phyloP scores from a whole-genome alignment of 768 basidiomycete genomes.

The Boletales sp. region DNA sequence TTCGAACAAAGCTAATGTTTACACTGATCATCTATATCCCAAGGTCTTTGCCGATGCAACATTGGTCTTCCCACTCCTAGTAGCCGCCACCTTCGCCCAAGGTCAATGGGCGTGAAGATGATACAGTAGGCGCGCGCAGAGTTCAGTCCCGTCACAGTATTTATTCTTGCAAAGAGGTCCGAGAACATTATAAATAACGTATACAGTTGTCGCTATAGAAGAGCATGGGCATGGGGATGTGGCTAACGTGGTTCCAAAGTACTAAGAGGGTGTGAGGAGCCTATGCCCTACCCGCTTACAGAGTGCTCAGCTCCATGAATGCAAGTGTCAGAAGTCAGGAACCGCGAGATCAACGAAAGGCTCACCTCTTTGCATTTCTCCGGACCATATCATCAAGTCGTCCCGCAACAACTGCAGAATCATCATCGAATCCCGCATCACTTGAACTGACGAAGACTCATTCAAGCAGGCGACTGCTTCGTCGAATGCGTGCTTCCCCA shows the following conservation, averaged over 20 bases:
- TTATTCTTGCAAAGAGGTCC: not conserved
- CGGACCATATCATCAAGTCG: conserved; percentile 83
- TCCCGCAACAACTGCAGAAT: conserved; percentile 81
- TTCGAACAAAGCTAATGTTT: not conserved
- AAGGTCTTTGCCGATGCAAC: conserved; percentile 95
- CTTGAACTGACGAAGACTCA: conserved; percentile 38
- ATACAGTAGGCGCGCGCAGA: not conserved
- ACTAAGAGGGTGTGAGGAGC: not conserved
- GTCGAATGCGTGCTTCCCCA: conserved; percentile 91
- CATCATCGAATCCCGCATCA: conserved; percentile 70
- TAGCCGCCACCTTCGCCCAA: conserved; percentile 89
- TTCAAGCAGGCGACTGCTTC: conserved; percentile 74
- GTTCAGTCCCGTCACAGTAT: not conserved
- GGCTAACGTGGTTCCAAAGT: conserved; percentile 1
- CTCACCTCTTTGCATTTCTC: conserved; percentile 56
- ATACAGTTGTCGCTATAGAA: conserved; percentile 4
- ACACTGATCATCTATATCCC: conserved; percentile 3
- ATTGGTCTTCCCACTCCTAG: conserved; percentile 89
- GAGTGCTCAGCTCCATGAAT: conserved; percentile 23
- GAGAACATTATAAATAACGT: conserved; percentile 8
- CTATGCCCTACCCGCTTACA: conserved; percentile 10
- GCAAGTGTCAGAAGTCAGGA: conserved; percentile 10
- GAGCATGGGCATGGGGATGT: not conserved
- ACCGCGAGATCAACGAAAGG: not conserved
- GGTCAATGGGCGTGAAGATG: conserved; percentile 16